Base-by-base conservation (phyloP, 202 grass and related monocot genomes). In the Digitaria exilis region DNA sequence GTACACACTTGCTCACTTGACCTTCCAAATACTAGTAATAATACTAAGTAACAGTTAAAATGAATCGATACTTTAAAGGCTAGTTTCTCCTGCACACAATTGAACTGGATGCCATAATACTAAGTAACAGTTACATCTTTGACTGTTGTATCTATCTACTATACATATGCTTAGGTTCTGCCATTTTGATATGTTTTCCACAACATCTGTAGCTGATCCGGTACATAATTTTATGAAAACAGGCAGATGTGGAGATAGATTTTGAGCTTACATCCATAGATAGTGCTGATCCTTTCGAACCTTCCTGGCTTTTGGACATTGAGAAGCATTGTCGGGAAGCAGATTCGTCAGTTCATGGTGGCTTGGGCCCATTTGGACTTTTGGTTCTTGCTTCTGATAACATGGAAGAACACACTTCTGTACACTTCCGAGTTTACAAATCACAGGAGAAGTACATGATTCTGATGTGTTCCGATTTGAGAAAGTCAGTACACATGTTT, bases 211-310 rank as follows among this genome's bases (percentile, higher is more conserved):
- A 83, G 78, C 73, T 86, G 63, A 90, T 79, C 42, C 21, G 50
- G 67, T 60, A 84, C 31, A 35, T 49, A 37, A 44, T 86, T 81
- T 81, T 73, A 22, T 76, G 64, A 3, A 66, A 65, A 88, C 82
- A 97, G 92, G 90, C 84, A 69, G 96, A 98, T 83, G 82, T 98
- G 26, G 95, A 98, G 66, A 73, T 91, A 51, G 83, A 95, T 26
- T 98, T 98, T 55, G 89, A 82, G 78, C 73, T 92, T 58, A 25
- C 81, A 70, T 58, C 42, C 78, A 32, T 84, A 43, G 76, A 90
- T 8, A 66, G 21, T 8, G 91, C 71, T 9, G 91, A 90, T 32
- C 41, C 79, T 30, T 94, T 97, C 24, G 89, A 94, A 30, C 75
- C 91, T 44, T 85, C 87, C 34, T 97, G 89, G 91, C 86, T 92